Evolutionary conservation across 345 rosid genomes (phyloP), one percentile per base, ranked within the genome.

Genomic region (Salix purpurea): DNA sequence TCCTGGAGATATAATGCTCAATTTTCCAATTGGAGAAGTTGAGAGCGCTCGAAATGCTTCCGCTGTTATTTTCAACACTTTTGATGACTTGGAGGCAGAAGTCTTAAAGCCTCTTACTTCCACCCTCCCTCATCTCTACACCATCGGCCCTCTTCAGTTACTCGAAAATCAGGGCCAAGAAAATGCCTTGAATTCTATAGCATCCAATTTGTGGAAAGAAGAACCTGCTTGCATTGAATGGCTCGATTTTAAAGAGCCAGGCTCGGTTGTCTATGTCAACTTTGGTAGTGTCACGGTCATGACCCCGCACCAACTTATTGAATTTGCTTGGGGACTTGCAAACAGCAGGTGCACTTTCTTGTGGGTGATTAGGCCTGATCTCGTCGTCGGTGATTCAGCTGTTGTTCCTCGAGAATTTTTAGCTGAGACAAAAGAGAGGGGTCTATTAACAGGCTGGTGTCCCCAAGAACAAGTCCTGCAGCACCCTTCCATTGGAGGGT

Each of bases 331-430:
- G 77, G 77, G 85, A 30, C 74, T 78, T 18, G 79, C 85, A 0
- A 82, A 82, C 28, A 48, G 71, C 66, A 78, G 67, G 50, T 36
- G 10, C 13, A 1, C 23, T 0, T 78, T 78, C 30, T 71, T 82
- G 7, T 82, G 85, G 85, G 77, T 82, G 0, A 75, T 82, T 19
- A 82, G 80, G 67, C 69, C 79, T 15, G 77, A 82, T 67, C 70
- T 82, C 12, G 36, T 78, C 0, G 32, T 2, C 0, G 82, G 77
- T 4, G 75, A 68, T 18, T 15, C 52, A 2, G 74, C 75, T 12
- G 37, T 78, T 46, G 15, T 82, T 26, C 79, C 85, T 5, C 52
- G 39, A 44, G 79, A 77, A n/a, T 70, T 77, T 32, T 1, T 62
- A 11, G 46, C 40, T 10, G 79, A 69, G 7, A 76, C 74, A 7